A percentile compares a stretch with the other conserved stretches of the same genome.
Conservation (phyloP, 495 filamentous ascomycete species). For the Xylaria telfairii region DNA sequence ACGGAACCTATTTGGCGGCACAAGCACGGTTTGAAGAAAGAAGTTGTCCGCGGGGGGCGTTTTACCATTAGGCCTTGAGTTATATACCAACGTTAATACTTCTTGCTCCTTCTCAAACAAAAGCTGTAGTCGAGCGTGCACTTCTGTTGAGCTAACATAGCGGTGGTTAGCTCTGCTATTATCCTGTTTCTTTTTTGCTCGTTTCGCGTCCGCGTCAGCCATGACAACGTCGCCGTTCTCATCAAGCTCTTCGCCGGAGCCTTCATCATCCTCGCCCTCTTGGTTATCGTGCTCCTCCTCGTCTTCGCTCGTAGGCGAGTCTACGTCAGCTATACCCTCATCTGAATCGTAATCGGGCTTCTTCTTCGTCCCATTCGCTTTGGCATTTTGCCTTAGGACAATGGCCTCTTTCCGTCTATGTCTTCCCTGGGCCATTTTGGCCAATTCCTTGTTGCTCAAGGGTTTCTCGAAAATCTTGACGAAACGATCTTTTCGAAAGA, state of each 20-base stretch:
- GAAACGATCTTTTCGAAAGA: slow-evolving; percentile 82
- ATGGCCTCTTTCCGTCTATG: slow-evolving; percentile 71
- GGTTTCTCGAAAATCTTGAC: slow-evolving; percentile 93
- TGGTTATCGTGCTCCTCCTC: slow-evolving; percentile 52
- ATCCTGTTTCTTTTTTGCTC: slow-evolving; percentile 40
- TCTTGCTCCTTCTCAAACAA: slow-evolving; percentile 89
- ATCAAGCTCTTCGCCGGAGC: slow-evolving; percentile 54
- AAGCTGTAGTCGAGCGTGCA: slow-evolving; percentile 73
- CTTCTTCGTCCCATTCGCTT: slow-evolving; percentile 40
- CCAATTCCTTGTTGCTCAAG: slow-evolving; percentile 70
- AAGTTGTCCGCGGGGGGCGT: slow-evolving; percentile 83
- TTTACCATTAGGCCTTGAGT: slow-evolving; percentile 65
- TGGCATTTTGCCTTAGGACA: slow-evolving; percentile 37
- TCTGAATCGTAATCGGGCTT: slow-evolving; percentile 49
- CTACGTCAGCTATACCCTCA: slow-evolving; percentile 75
- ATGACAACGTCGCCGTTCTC: slow-evolving; percentile 60
- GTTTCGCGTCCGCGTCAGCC: slow-evolving; percentile 45
- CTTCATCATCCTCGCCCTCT: slow-evolving; percentile 52
- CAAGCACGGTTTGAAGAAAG: slow-evolving; percentile 82
- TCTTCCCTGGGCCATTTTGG: slow-evolving; percentile 73
- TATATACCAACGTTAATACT: slow-evolving; percentile 80
- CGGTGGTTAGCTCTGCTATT: slow-evolving; percentile 54
- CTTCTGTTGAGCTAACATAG: slow-evolving; percentile 77
- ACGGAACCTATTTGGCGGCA: slow-evolving; percentile 93
- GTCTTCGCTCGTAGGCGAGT: slow-evolving; percentile 54